A percentile compares a stretch with the other conserved stretches of the same genome.
Conservation (phyloP, 2,329 filamentous ascomycete species). For the Fusarium armeniacum region DNA sequence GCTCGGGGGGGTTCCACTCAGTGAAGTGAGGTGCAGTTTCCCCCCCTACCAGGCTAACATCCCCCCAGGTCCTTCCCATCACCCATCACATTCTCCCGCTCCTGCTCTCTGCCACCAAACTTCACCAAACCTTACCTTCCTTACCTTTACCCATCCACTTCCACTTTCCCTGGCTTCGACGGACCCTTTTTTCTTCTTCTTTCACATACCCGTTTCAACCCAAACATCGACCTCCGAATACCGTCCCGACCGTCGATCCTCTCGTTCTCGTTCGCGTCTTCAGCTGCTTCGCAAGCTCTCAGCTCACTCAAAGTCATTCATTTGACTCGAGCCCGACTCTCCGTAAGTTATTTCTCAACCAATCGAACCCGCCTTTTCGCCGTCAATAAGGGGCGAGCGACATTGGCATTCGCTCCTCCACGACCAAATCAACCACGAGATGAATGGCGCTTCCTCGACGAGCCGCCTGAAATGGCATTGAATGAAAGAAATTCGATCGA, state of each 20-base stretch:
- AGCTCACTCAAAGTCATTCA: conserved; percentile 33
- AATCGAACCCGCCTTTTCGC: conserved; percentile 24
- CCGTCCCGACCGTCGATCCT: conserved; percentile 41
- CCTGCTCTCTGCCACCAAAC: conserved; percentile 37
- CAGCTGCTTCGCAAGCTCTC: conserved; percentile 36
- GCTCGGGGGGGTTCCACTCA: conserved; percentile 41
- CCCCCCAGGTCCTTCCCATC: conserved; percentile 36
- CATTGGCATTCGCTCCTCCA: conserved; percentile 10
- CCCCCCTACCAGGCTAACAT: conserved; percentile 41
- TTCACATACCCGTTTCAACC: conserved; percentile 46
- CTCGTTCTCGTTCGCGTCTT: conserved; percentile 41
- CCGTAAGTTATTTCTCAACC: conserved; percentile 43
- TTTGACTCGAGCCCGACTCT: conserved; percentile 44
- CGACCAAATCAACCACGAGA: conserved; percentile 32
- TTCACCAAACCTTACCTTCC: conserved; percentile 38
- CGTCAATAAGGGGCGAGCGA: conserved; percentile 23
- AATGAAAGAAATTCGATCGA: conserved; percentile 31
- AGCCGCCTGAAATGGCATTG: conserved; percentile 28
- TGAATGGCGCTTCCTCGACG: conserved; percentile 31
- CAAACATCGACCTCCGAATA: conserved; percentile 39
- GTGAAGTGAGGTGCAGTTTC: conserved; percentile 37
- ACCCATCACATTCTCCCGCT: conserved; percentile 34
- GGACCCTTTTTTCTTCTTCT: conserved; percentile 47
- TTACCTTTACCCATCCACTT: conserved; percentile 36
- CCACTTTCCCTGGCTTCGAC: conserved; percentile 44